These are phyloP conservation scores for Aspergillus taichungensis DNA, from an alignment of 495 filamentous ascomycete species.

Conservation along the genomic window DNA sequence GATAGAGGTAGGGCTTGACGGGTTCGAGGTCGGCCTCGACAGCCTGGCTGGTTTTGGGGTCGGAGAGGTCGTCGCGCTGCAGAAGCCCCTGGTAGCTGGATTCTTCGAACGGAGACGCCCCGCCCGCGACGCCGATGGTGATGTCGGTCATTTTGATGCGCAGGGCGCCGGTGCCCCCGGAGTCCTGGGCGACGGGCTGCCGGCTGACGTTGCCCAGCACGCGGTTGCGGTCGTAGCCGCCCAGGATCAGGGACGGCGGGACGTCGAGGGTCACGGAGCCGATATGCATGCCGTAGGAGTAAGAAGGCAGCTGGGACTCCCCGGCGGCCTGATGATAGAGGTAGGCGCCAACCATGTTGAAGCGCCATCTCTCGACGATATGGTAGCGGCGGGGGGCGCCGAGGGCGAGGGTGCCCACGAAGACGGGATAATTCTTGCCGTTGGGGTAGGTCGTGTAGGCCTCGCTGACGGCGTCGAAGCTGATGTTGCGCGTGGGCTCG, in stretches of 20 bases:
- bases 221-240: constrained; percentile 42
- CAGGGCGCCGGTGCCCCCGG: constrained; percentile 17
- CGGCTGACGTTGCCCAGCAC: constrained; percentile 14
- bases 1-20: constrained; percentile 36
- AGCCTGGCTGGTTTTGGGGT: too few species aligned
- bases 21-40: constrained; percentile 25
- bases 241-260: constrained; percentile 33
- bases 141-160: constrained; percentile 28
- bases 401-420: constrained; percentile 5
- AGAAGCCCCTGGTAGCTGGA: constrained; percentile 26
- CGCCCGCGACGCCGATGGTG: constrained; percentile 25
- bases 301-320: constrained; percentile 18
- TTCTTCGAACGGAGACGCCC: constrained; percentile 32
- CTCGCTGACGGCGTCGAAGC: constrained; percentile 5
- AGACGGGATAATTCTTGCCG: constrained; percentile 5
- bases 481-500: constrained; percentile 4
- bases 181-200: constrained; percentile 7
- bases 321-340: not conserved
- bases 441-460: constrained; percentile 13
- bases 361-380: not conserved
- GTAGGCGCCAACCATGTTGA: constrained; percentile 8
- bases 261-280: constrained; percentile 34
- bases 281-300: constrained; percentile 45
- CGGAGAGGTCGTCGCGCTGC: constrained; percentile 3
- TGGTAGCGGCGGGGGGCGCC: not conserved